phyloP scores from a whole-genome alignment of 1,139 yeast species.

The Tardiomyces digboiensis region DNA sequence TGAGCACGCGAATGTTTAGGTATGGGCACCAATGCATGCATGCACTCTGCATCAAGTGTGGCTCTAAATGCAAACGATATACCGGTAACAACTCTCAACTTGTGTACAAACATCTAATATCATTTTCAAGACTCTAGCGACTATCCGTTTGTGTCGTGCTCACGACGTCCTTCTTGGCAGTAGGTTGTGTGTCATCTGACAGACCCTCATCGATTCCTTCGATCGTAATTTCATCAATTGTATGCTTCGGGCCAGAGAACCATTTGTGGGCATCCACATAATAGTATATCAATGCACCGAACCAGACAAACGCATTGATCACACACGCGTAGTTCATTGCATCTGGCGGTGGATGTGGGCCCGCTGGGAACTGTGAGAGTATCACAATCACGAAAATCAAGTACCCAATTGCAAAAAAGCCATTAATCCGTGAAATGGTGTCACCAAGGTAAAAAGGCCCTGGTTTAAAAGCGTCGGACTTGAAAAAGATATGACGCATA shows the following conservation, averaged over 20 bases:
- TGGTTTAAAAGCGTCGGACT: conserved; percentile 38
- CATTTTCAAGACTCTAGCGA: not conserved
- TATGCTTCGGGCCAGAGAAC: conserved; percentile 41
- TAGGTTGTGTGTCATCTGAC: not conserved
- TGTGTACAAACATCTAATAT: too few species aligned
- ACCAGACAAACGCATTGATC: conserved; percentile 40
- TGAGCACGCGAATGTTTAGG: not conserved
- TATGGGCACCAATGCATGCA: not conserved
- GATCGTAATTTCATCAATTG: conserved; percentile 20
- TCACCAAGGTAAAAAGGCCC: conserved; percentile 55
- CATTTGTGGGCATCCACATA: conserved; percentile 36
- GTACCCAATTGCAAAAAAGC: conserved; percentile 7
- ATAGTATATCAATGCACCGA: conserved; percentile 38
- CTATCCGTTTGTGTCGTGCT: not conserved
- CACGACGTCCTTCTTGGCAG: not conserved
- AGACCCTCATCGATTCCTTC: not conserved
- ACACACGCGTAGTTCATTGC: conserved; percentile 56
- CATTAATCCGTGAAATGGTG: conserved; percentile 14
- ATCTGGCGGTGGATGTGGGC: conserved; percentile 9
- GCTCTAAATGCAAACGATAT: too few species aligned
- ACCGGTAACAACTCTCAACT: too few species aligned
- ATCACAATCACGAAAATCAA: conserved; percentile 10
- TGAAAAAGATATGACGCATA: conserved; percentile 31
- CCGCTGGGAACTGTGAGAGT: conserved; percentile 14
- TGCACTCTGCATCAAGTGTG: not conserved